A percentile compares a stretch with the other conserved stretches of the same genome.
These are phyloP conservation scores for Paradendryphiella salina DNA, from an alignment of 2,329 filamentous ascomycete species.

Conservation along the genomic window DNA sequence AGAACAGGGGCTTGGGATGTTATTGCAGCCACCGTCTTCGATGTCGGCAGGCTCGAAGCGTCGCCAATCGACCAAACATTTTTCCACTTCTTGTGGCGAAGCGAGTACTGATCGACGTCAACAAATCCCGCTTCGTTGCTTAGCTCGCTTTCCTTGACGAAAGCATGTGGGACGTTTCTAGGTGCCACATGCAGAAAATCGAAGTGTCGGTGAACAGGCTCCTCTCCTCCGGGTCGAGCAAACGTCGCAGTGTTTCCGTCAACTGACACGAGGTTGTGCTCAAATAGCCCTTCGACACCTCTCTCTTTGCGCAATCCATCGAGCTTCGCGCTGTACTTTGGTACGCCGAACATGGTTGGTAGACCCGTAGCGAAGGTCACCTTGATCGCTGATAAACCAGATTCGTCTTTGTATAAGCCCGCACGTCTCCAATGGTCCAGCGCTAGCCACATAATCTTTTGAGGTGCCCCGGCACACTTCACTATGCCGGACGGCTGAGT, in stretches of 20 bases:
- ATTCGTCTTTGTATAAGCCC: slow-evolving; percentile 36
- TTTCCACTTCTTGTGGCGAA: slow-evolving; percentile 42
- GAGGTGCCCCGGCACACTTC: slow-evolving; percentile 48
- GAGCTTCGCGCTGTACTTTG: slow-evolving; percentile 45
- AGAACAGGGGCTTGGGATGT: slow-evolving; percentile 45
- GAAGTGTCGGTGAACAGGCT: slow-evolving; percentile 38
- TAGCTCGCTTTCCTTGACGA: slow-evolving; percentile 41
- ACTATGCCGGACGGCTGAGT: slow-evolving; percentile 45
- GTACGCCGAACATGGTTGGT: slow-evolving; percentile 47
- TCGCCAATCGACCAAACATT: slow-evolving; percentile 48
- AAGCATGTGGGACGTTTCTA: slow-evolving; percentile 44
- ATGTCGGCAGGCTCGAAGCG: slow-evolving; percentile 44
- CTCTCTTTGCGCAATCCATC: slow-evolving; percentile 42
- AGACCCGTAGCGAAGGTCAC: slow-evolving; percentile 47
- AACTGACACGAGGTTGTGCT: slow-evolving; percentile 44
- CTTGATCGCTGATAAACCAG: slow-evolving; percentile 35
- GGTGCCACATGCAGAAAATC: slow-evolving; percentile 46
- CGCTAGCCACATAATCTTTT: slow-evolving; percentile 50
- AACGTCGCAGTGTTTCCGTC: slow-evolving; percentile 46
- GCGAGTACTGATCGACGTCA: slow-evolving; percentile 42
- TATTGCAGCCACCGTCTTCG: slow-evolving; percentile 47
- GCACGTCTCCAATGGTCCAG: slow-evolving; percentile 44
- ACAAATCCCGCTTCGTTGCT: slow-evolving; percentile 44
- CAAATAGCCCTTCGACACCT: slow-evolving; percentile 45
- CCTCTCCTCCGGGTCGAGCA: slow-evolving; percentile 25